Base-by-base conservation (phyloP, 1,139 yeast species). In the Geotrichum restrictum region DNA sequence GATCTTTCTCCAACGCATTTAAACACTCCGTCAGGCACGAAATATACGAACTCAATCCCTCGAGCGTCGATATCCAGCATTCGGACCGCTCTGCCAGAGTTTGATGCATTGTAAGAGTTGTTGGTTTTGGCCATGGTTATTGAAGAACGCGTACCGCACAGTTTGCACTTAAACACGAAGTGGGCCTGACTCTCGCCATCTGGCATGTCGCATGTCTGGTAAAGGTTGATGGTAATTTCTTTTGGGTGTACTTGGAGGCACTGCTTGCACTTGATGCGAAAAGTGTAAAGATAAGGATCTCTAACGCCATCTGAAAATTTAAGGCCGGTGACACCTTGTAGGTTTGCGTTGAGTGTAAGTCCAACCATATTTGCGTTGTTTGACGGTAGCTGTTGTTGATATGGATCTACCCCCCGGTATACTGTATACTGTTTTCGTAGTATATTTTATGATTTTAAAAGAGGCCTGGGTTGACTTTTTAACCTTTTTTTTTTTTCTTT, bases 141-240 rank as follows among this genome's bases (percentile, higher is more conserved):
- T 2, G 72, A 62, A n/a, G 74, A 70, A 52, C 75, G 77, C 48
- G 78, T 69, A 46, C 80, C 79, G 65, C 96, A 88, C 58, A 74
- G 72, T 53, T 78, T 77, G 66, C 98, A 93, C 60, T 82, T 79
- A 76, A 86, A 83, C 1, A 85, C 83, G 65, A 89, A 88, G 60
- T 84, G 86, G 11, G 96, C 95, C 56, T 82, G 88, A 14, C 96
- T 96, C 57, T 83, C 77, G 42, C 94, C 81, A 0, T 89, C 91
- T 1, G 78, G 68, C 39, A 86, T 77, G 39, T 84, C 86, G 65
- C 81, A 79, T 8, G 36, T 36, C 14, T 51, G 91, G 66, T 73
- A 83, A 57, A 79, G 71, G 67, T 86, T 87, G 66, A 89, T 81
- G 22, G 80, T 76, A 31, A 89, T 79, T n/a, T 81, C 81, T 62